Base-by-base conservation (phyloP, 2,329 filamentous ascomycete genomes). In the Zasmidium cellare region DNA sequence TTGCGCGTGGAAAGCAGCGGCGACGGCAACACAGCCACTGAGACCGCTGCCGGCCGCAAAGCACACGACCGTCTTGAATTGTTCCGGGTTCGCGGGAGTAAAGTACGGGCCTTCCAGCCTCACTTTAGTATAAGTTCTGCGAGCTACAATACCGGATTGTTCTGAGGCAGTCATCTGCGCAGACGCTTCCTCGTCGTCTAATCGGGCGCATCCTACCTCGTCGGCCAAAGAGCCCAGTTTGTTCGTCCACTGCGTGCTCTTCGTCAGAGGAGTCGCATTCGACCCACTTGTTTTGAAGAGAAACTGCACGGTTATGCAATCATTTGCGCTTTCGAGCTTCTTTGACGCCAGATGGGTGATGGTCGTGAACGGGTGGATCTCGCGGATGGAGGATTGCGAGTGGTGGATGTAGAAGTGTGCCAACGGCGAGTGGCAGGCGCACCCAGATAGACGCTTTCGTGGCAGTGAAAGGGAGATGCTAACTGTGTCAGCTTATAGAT, bases 101-200 rank as follows among this genome's bases (percentile, higher is more conserved):
- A 60, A 62, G 49, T 62, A 62, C 11, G 60, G 60, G 11, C 60
- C 60, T 53, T 62, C 60, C 20, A 62, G 38, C 35, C 60, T 46
- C 25, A 60, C 19, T 18, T 44, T 52, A 9, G 50, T 55, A 31
- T 53, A 14, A 23, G 31, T 51, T 16, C 18, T 24, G 35, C n/a
- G n/a, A n/a, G n/a, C n/a, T n/a, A 41, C 35, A 18, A 6, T 41
- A 41, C 7, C 12, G 35, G 12, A 31, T 41, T 41, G n/a, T 46
- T 18, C 25, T 44, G 25, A 28, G 11, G 25, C 25, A 28, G 6
- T 28, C 25, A n/a, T n/a, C n/a, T n/a, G n/a, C n/a, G n/a, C n/a
- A n/a, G n/a, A n/a, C n/a, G n/a, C n/a, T n/a, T n/a, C n/a, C n/a
- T n/a, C n/a, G n/a, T n/a, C n/a, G n/a, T n/a, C n/a, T n/a, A n/a